Evolutionary conservation across 495 filamentous ascomycete genomes (phyloP).

Genomic region (Articulospora tetracladia): DNA sequence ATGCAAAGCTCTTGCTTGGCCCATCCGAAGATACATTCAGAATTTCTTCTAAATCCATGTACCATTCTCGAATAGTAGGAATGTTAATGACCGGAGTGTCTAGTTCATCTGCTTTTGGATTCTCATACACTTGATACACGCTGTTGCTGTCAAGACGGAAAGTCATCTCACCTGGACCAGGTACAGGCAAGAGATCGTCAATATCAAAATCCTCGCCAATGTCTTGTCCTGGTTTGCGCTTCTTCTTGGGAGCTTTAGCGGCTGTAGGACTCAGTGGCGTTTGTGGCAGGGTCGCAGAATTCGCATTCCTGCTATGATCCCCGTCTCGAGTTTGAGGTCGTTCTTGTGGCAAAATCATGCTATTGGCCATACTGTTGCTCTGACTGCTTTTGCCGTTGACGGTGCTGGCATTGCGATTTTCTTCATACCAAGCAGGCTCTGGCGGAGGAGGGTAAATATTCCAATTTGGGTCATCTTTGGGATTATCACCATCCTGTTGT

Average conservation of each 20-base stretch:
- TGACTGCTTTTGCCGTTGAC: constrained; percentile 35
- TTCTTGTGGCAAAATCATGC: constrained; percentile 37
- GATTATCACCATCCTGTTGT: constrained; percentile 76
- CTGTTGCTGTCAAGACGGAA: constrained; percentile 78
- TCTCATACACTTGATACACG: constrained; percentile 88
- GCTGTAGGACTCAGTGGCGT: constrained; percentile 16
- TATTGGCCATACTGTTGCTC: constrained; percentile 52
- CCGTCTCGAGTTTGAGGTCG: constrained; percentile 24
- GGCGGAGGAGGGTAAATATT: constrained; percentile 86
- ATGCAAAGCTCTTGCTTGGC: constrained; percentile 95
- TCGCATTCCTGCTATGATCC: constrained; percentile 24
- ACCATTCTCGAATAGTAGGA: constrained; percentile 88
- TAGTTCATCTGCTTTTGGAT: constrained; percentile 51
- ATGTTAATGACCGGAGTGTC: constrained; percentile 70
- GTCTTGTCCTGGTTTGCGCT: constrained; percentile 82
- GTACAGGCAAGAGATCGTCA: constrained; percentile 68
- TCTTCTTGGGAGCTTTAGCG: constrained; percentile 40
- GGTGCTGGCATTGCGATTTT: constrained; percentile 36
- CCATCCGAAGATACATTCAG: constrained; percentile 86
- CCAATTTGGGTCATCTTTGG: constrained; percentile 81
- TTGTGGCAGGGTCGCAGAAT: constrained; percentile 12
- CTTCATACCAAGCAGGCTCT: constrained; percentile 82
- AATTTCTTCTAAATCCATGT: constrained; percentile 88
- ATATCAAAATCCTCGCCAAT: constrained; percentile 91
- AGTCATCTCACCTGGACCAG: constrained; percentile 61